Evolutionary conservation across 163 green algal species (phyloP), one percentile per base, ranked within the genome.

Genomic region (Botryococcus braunii): DNA sequence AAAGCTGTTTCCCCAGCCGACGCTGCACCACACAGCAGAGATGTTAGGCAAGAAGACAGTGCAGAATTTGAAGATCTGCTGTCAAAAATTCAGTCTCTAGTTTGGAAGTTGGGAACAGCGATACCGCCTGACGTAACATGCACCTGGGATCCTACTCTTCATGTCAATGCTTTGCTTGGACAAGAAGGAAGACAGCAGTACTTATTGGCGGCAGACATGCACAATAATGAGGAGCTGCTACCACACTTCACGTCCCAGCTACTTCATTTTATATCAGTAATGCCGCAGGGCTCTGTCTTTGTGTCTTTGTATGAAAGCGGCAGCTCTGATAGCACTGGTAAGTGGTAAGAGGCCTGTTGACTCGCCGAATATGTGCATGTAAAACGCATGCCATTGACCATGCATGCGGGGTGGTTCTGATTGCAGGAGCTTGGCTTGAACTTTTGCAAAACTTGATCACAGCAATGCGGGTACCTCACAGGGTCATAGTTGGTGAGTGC

Each of bases 291-390:
- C 29, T 65, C 59, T 31, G 48, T 83, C 0, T 79, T 82, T 17
- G 63, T 91, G 3, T 85, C 74, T 1, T 65, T 89, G n/a, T 88
- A 90, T 49, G 84, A 89, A 52, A 85, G 79, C 62, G 81, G 79
- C 66, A 90, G 83, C 78, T 70, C 38, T 49, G 84, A 91, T 62
- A 63, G 57, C 34, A 88, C 73, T 57, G 68, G 68, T 73, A n/a
- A n/a, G n/a, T n/a, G n/a, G n/a, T n/a, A n/a, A n/a, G n/a, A n/a
- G n/a, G n/a, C n/a, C n/a, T n/a, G n/a, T n/a, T n/a, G n/a, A n/a
- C n/a, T n/a, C n/a, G n/a, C n/a, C n/a, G n/a, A n/a, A n/a, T n/a
- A n/a, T n/a, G n/a, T n/a, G n/a, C n/a, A n/a, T n/a, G n/a, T n/a
- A n/a, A n/a, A n/a, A n/a, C n/a, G n/a, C n/a, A n/a, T n/a, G n/a